Evolutionary conservation across 129 eudicot species (phyloP).

Genomic region (Silybum marianum): DNA sequence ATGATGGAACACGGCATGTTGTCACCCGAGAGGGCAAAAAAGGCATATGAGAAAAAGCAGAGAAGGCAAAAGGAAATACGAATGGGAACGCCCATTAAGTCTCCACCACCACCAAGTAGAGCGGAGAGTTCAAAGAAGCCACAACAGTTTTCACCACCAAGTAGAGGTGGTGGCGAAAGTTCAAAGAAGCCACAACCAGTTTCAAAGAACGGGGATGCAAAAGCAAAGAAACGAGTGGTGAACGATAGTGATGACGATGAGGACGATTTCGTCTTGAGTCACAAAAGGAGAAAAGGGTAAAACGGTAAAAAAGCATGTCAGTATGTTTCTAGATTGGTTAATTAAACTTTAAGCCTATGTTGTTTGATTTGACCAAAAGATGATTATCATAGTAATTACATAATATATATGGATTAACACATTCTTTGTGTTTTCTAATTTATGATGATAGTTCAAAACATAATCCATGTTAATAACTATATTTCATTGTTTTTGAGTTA

Average conservation of each 20-base stretch:
- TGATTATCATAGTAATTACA: not conserved
- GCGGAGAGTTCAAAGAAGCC: slow-evolving; percentile 61
- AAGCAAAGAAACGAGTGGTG: slow-evolving; percentile 57
- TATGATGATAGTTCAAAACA: not conserved
- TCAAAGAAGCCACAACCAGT: slow-evolving; percentile 47
- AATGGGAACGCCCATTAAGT: slow-evolving; percentile 71
- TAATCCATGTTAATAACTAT: not conserved
- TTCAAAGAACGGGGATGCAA: slow-evolving; percentile 71
- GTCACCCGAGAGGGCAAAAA: slow-evolving; percentile 85
- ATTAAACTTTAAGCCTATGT: not conserved
- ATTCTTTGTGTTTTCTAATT: not conserved
- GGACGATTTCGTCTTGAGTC: slow-evolving; percentile 69
- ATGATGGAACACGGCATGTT: slow-evolving; percentile 96
- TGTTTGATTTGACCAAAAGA: not conserved
- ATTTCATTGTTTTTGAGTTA: not conserved
- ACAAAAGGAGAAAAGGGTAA: slow-evolving; percentile 75
- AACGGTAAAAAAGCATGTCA: not conserved
- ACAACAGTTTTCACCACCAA: slow-evolving; percentile 34
- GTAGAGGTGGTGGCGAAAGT: slow-evolving; percentile 58
- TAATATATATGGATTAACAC: not conserved
- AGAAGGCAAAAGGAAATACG: slow-evolving; percentile 82
- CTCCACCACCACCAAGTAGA: slow-evolving; percentile 62
- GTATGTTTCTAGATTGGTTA: slow-evolving; percentile 20
- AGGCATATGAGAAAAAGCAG: slow-evolving; percentile 84
- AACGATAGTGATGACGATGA: slow-evolving; percentile 58